Percentiles rank a stretch among this genome's conserved stretches.
These are phyloP conservation scores for Globisporangium iwayamae DNA, from an alignment of 352 stramenopile genomes.

Conservation along the genomic window DNA sequence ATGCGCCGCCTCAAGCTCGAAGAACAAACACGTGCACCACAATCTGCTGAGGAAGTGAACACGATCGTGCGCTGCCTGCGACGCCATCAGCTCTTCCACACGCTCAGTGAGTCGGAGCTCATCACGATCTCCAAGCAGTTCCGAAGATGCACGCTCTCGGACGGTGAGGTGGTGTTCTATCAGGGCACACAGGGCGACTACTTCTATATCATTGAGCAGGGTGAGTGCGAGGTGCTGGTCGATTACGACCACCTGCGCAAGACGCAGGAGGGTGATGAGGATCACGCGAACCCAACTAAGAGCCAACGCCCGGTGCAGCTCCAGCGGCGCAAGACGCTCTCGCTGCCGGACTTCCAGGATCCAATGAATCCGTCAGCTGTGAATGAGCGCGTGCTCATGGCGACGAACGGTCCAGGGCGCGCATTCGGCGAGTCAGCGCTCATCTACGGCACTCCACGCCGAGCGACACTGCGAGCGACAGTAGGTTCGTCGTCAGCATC, in stretches of 20 bases:
- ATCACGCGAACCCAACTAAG: slow-evolving; percentile 18
- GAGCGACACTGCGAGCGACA: slow-evolving; percentile 58
- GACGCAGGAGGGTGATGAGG: slow-evolving; percentile 30
- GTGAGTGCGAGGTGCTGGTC: slow-evolving; percentile 81
- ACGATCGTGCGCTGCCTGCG: slow-evolving; percentile 67
- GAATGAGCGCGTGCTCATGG: slow-evolving; percentile 70
- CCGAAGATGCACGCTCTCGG: slow-evolving; percentile 42
- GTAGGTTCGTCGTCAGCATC: not conserved
- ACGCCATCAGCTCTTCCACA: slow-evolving; percentile 81
- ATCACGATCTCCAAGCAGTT: slow-evolving; percentile 52
- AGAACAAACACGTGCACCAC: slow-evolving; percentile 25
- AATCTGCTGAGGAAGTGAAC: slow-evolving; percentile 28
- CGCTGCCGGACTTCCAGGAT: slow-evolving; percentile 64
- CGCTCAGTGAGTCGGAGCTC: slow-evolving; percentile 64
- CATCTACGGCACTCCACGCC: slow-evolving; percentile 82
- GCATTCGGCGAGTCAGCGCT: slow-evolving; percentile 82
- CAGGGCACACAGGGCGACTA: slow-evolving; percentile 70
- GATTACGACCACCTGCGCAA: slow-evolving; percentile 70
- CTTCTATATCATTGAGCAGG: slow-evolving; percentile 80
- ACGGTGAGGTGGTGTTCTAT: slow-evolving; percentile 83
- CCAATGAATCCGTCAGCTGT: slow-evolving; percentile 53
- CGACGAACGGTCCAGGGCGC: slow-evolving; percentile 72
- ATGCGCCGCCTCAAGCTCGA: slow-evolving; percentile 34
- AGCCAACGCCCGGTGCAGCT: slow-evolving; percentile 24
- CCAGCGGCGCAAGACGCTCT: slow-evolving; percentile 64